Percentiles rank a stretch among this genome's conserved stretches.
phyloP scores from a whole-genome alignment of 306 rosid genomes.

The Amphicarpaea edgeworthii region DNA sequence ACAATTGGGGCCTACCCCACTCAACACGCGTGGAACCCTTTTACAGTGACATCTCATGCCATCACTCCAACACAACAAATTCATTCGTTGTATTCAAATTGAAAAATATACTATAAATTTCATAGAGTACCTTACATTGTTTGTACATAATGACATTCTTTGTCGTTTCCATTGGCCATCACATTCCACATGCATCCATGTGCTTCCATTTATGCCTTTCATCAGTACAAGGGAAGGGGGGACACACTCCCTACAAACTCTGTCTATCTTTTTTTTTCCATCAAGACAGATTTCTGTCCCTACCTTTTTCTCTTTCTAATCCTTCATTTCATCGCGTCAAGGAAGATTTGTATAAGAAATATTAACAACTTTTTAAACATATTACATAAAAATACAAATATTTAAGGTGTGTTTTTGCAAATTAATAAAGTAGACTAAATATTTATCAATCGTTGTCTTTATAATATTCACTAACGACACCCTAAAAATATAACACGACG shows the following conservation, averaged over 20 bases:
- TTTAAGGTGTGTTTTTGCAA: neutral
- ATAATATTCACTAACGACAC: neutral
- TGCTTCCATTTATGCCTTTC: neutral
- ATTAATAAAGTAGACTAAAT: neutral
- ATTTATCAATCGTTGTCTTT: neutral
- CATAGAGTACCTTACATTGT: neutral
- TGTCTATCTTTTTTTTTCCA: neutral
- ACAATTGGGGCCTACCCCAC: constrained; percentile 31
- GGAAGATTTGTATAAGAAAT: neutral
- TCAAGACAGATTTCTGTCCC: neutral
- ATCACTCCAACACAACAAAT: neutral
- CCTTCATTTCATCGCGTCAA: neutral
- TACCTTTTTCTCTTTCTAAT: neutral
- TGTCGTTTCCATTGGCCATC: neutral
- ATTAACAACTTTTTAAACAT: neutral
- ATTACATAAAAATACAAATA: neutral
- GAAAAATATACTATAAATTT: too few relatives aligned
- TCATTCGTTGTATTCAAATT: too few relatives aligned
- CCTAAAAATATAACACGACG: neutral
- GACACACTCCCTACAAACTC: neutral
- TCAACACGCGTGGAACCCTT: constrained; percentile 47
- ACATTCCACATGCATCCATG: constrained; percentile 23
- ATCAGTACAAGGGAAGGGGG: neutral
- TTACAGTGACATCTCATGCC: constrained; percentile 28
- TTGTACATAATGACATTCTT: constrained; percentile 10